A percentile compares a stretch with the other conserved stretches of the same genome.
phyloP scores from a whole-genome alignment of 768 basidiomycete species.

The Holtermanniella nyarrowii region DNA sequence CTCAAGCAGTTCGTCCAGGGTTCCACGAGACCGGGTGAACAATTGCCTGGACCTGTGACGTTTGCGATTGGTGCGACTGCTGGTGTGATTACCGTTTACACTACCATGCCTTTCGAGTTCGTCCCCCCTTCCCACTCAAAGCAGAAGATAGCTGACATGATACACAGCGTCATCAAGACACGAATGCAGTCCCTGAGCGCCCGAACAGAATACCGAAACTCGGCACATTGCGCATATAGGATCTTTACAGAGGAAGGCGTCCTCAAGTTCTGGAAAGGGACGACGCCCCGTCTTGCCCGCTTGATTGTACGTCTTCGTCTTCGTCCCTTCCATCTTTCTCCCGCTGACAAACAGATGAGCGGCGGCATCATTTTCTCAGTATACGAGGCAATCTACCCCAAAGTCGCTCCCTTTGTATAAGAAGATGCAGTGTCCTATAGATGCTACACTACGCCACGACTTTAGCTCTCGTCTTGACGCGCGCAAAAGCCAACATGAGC shows the following conservation, averaged over 20 bases:
- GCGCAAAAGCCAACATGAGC: conserved; percentile 7
- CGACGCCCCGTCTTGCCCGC: conserved; percentile 76
- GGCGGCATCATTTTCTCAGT: conserved; percentile 89
- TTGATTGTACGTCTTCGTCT: conserved; percentile 48
- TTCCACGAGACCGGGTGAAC: conserved; percentile 67
- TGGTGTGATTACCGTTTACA: conserved; percentile 81
- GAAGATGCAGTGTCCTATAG: background rate
- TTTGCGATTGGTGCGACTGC: conserved; percentile 91
- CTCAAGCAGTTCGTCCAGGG: conserved; percentile 89
- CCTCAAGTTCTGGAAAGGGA: conserved; percentile 89
- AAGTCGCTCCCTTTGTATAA: conserved; percentile 12
- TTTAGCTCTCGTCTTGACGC: background rate
- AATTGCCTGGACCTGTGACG: conserved; percentile 74
- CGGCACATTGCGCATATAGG: conserved; percentile 89
- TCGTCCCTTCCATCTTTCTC: background rate
- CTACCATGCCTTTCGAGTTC: conserved; percentile 44
- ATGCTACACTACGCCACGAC: background rate
- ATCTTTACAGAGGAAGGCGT: conserved; percentile 91
- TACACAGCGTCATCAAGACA: conserved; percentile 79
- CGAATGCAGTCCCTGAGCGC: conserved; percentile 93
- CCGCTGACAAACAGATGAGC: conserved; percentile 52
- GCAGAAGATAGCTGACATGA: conserved; percentile 1
- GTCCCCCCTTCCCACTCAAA: conserved; percentile 6
- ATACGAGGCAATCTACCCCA: conserved; percentile 52
- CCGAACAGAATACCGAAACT: conserved; percentile 71